Evolutionary conservation across 805 yeast species (phyloP).

Genomic region (Lipomyces japonicus): DNA sequence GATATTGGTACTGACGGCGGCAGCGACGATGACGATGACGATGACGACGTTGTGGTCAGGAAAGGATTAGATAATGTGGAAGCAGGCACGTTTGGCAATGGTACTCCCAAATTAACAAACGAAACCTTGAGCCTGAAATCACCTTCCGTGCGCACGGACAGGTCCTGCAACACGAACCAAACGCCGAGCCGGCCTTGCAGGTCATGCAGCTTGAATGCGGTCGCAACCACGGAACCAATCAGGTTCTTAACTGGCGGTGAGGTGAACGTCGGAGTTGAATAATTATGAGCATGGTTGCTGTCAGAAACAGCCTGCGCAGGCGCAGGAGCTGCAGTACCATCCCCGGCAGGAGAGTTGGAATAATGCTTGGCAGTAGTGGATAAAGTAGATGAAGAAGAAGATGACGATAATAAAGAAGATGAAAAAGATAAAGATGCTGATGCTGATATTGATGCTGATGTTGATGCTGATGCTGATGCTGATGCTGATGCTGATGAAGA

Average conservation of each 20-base stretch:
- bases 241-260: slow-evolving; percentile 40
- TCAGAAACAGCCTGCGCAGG: not conserved
- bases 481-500: no score
- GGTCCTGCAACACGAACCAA: slow-evolving; percentile 45
- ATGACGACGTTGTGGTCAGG: not conserved
- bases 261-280: slow-evolving; percentile 17
- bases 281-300: not conserved
- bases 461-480: not conserved
- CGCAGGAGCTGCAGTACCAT: not conserved
- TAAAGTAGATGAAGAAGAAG: not conserved
- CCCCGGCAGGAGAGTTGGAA: not conserved
- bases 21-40: slow-evolving; percentile 8
- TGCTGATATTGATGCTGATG: not conserved
- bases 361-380: not conserved
- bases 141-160: slow-evolving; percentile 45
- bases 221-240: slow-evolving; percentile 42
- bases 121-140: slow-evolving; percentile 41
- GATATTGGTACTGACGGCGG: not conserved
- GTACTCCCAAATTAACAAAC: slow-evolving; percentile 37
- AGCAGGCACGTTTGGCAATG: slow-evolving; percentile 2
- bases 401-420: not conserved
- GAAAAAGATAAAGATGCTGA: not conserved
- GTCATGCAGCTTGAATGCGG: slow-evolving; percentile 42
- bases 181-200: slow-evolving; percentile 39
- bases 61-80: no score